phyloP scores from a whole-genome alignment of 306 rosid species.

The Quercus parvula region DNA sequence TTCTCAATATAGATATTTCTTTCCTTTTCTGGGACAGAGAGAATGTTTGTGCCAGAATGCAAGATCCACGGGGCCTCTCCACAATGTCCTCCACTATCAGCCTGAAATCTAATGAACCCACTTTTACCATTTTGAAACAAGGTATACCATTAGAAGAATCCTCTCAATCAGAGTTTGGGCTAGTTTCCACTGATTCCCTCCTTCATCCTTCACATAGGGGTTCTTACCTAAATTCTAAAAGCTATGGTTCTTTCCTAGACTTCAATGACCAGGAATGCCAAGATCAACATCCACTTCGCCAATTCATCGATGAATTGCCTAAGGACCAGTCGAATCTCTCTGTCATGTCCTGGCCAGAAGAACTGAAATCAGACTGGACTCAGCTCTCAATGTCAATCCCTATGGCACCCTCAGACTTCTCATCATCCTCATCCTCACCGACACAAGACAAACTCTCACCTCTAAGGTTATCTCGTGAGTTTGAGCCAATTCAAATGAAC shows the following conservation, averaged over 20 bases:
- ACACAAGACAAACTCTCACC: slow-evolving; percentile 38
- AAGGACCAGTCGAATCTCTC: slow-evolving; percentile 35
- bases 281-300: slow-evolving; percentile 38
- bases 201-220: slow-evolving; percentile 42
- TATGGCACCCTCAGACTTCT: slow-evolving; percentile 31
- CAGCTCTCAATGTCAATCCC: slow-evolving; percentile 53
- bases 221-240: slow-evolving; percentile 34
- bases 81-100: slow-evolving; percentile 25
- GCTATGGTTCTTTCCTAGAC: slow-evolving; percentile 37
- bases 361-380: slow-evolving; percentile 46
- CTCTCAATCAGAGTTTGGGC: slow-evolving; percentile 38
- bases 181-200: slow-evolving; percentile 48
- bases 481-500: slow-evolving; percentile 34
- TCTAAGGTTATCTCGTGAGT: slow-evolving; percentile 33
- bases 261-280: slow-evolving; percentile 36
- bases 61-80: slow-evolving; percentile 24
- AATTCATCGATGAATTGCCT: slow-evolving; percentile 41
- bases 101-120: slow-evolving; percentile 8
- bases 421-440: slow-evolving; percentile 46
- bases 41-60: slow-evolving; percentile 34
- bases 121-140: slow-evolving; percentile 12
- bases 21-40: slow-evolving; percentile 10
- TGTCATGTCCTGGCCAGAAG: slow-evolving; percentile 40
- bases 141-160: slow-evolving; percentile 24
- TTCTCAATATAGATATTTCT: not conserved